A percentile compares a stretch with the other conserved stretches of the same genome.
Evolutionary conservation across 2,329 filamentous ascomycete species (phyloP).

Genomic region (Metarhizium brunneum): DNA sequence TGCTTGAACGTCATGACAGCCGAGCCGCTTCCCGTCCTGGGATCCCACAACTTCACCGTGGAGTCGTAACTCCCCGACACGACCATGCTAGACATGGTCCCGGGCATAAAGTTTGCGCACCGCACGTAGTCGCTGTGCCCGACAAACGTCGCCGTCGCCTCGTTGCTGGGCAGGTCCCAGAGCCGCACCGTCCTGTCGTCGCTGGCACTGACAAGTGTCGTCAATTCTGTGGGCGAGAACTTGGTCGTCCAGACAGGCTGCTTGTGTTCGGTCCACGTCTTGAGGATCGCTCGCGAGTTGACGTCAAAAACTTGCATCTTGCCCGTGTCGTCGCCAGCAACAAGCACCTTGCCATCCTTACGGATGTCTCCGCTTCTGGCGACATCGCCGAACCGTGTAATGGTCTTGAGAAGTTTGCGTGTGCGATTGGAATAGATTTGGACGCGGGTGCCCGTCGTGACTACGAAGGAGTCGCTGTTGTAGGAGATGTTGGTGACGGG

Average conservation of each 20-base stretch:
- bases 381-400: conserved; percentile 86
- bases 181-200: conserved; percentile 89
- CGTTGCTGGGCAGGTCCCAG: conserved; percentile 83
- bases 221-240: conserved; percentile 85
- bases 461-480: conserved; percentile 69
- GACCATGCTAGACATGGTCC: conserved; percentile 61
- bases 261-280: conserved; percentile 91
- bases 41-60: conserved; percentile 90
- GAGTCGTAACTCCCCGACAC: conserved; percentile 92
- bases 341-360: conserved; percentile 77
- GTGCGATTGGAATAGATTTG: conserved; percentile 92
- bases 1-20: conserved; percentile 93
- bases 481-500: conserved; percentile 86
- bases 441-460: conserved; percentile 88
- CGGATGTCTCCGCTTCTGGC: conserved; percentile 85
- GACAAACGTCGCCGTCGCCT: conserved; percentile 66
- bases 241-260: conserved; percentile 88
- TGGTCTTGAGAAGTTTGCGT: conserved; percentile 85
- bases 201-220: conserved; percentile 76
- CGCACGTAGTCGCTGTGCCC: conserved; percentile 93
- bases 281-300: conserved; percentile 76
- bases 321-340: conserved; percentile 86
- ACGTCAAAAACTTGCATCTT: conserved; percentile 94
- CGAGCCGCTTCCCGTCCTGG: conserved; percentile 55
- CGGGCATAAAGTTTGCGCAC: conserved; percentile 76